A percentile compares a stretch with the other conserved stretches of the same genome.
phyloP scores from a whole-genome alignment of 352 stramenopile species.

The Thraustochytrium striatum region DNA sequence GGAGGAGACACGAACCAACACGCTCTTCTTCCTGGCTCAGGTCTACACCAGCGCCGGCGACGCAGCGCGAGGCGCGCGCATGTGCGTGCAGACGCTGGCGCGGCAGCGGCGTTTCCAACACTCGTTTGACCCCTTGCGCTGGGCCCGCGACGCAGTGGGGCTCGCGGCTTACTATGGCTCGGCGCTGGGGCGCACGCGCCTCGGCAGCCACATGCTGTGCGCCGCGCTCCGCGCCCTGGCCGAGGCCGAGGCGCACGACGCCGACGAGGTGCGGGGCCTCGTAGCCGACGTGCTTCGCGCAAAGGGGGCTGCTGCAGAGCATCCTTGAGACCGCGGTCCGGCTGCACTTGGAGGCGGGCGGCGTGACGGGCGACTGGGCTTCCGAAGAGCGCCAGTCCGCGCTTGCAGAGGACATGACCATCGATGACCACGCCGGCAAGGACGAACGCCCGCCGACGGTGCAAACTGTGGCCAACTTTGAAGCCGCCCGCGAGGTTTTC shows the following conservation, averaged over 20 bases:
- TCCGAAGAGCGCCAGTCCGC: not conserved
- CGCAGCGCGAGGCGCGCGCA: not conserved
- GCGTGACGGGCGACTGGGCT: not conserved
- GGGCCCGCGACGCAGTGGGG: not conserved
- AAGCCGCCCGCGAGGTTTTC: conserved; percentile 29
- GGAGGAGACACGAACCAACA: conserved; percentile 16
- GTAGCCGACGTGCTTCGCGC: not conserved
- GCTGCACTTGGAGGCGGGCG: not conserved
- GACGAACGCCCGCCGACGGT: not conserved
- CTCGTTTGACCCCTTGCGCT: conserved; percentile 7
- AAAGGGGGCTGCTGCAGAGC: too few relatives aligned
- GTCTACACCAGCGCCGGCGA: not conserved
- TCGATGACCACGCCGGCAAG: not conserved
- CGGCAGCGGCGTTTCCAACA: conserved; percentile 10
- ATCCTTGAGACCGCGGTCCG: not conserved
- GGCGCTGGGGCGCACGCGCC: not conserved
- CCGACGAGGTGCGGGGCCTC: not conserved
- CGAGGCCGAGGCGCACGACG: not conserved
- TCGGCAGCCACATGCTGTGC: conserved; percentile 7
- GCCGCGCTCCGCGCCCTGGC: conserved; percentile 1
- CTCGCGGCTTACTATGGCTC: not conserved
- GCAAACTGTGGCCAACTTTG: not conserved
- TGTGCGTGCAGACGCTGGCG: conserved; percentile 12
- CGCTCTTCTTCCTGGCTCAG: conserved; percentile 43
- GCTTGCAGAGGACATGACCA: not conserved